Evolutionary conservation across 2,329 filamentous ascomycete genomes (phyloP), one percentile per base, ranked within the genome.

Genomic region (Apiospora marii): DNA sequence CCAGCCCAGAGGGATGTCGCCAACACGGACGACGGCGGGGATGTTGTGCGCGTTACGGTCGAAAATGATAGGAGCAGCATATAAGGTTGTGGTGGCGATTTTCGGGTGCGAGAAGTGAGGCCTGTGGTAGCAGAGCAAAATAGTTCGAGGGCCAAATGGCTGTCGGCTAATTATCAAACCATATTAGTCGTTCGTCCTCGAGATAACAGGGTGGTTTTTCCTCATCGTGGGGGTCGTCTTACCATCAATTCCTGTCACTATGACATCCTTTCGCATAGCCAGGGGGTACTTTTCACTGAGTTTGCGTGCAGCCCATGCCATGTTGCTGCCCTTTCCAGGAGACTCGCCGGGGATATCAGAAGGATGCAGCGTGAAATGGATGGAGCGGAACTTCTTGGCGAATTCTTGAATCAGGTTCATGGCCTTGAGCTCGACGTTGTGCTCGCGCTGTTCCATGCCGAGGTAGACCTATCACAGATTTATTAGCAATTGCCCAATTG

Each of bases 181-280:
- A 72, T 77, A 78, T 82, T 75, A 80, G 79, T 78, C 41, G 51
- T 73, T 69, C 72, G 69, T 68, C 68, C 16, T 49, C 6, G 37
- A 10, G 8, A 41, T 41, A 41, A 41, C 10, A 10, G 37, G 37
- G 37, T 41, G 8, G 37, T 41, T 44, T 37, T 74, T 30, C 70
- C 69, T 41, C 61, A 69, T 37, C 27, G 41, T 24, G 4, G 30
- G 4, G 19, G 19, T 34, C n/a, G 58, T 84, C 90, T 74, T 87
- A 93, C 92, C 91, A 84, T 94, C 92, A 79, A 94, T 92, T 69
- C 91, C 90, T 0, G 92, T 94, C 72, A 94, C 85, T 68, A 94
- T 87, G 5, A 93, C 89, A 78, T 93, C 87, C 75, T 88, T 89
- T 73, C 90, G 85, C 75, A 83, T 77, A 10, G 79, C 79, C 72